These are phyloP conservation scores for Umbelopsis sp. DNA, from an alignment of 192 early-diverging fungal species.

Conservation along the genomic window DNA sequence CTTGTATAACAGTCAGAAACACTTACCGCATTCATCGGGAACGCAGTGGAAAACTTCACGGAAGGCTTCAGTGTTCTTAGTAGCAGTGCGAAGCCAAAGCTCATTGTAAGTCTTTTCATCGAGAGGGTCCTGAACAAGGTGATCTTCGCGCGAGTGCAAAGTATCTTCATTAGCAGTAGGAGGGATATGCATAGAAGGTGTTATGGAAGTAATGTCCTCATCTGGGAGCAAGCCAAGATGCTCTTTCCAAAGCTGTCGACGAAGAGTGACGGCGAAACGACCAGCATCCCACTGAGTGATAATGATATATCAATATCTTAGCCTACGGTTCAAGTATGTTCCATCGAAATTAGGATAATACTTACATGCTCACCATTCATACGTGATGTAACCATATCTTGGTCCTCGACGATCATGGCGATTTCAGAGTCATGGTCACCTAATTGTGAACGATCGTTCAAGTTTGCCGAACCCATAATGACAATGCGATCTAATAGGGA, in stretches of 20 bases:
- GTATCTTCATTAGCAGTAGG: slow-evolving; percentile 33
- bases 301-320: background rate
- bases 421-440: slow-evolving; percentile 90
- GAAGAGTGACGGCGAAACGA: slow-evolving; percentile 72
- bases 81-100: slow-evolving; percentile 67
- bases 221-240: slow-evolving; percentile 73
- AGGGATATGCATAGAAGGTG: slow-evolving; percentile 31
- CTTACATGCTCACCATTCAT: slow-evolving; percentile 72
- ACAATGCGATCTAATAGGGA: slow-evolving; percentile 66
- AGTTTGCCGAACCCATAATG: slow-evolving; percentile 86
- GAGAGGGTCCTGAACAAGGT: slow-evolving; percentile 67
- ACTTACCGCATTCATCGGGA: slow-evolving; percentile 70
- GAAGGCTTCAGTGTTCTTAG: slow-evolving; percentile 68
- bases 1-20: background rate
- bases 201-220: slow-evolving; percentile 39
- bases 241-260: slow-evolving; percentile 78
- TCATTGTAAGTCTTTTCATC: slow-evolving; percentile 57
- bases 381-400: slow-evolving; percentile 59
- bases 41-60: slow-evolving; percentile 84
- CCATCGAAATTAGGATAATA: background rate
- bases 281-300: slow-evolving; percentile 65
- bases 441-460: slow-evolving; percentile 90
- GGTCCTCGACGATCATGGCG: slow-evolving; percentile 81
- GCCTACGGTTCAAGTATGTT: no score
- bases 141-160: slow-evolving; percentile 33